Evolutionary conservation across 345 rosid genomes (phyloP).

Genomic region (Murraya paniculata): DNA sequence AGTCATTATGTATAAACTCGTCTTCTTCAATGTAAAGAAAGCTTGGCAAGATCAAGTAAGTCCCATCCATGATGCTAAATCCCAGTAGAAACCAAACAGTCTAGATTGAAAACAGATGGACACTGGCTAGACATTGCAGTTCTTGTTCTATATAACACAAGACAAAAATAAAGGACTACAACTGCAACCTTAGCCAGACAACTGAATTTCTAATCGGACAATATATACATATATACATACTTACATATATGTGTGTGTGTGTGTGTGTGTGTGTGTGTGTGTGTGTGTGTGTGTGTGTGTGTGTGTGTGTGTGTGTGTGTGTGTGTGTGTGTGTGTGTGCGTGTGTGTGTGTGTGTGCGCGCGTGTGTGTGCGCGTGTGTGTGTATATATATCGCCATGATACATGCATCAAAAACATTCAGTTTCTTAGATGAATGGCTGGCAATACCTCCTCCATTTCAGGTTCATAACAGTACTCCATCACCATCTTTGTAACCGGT

Average conservation of each 20-base stretch:
- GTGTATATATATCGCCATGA: neutral
- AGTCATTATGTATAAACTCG: neutral
- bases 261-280: no score
- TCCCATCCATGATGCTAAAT: neutral
- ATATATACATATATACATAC: neutral
- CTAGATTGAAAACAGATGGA: neutral
- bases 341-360: no score
- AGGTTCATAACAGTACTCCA: conserved; percentile 95
- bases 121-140: neutral
- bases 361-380: no score
- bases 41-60: neutral
- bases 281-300: no score
- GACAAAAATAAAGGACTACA: neutral
- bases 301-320: no score
- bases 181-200: neutral
- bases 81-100: neutral
- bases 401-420: neutral
- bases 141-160: neutral
- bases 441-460: conserved; percentile 95
- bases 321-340: no score
- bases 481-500: conserved; percentile 57
- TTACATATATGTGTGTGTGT: no score
- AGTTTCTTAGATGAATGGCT: neutral
- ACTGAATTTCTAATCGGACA: neutral
- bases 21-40: neutral